Percentiles rank a stretch among this genome's conserved stretches.
phyloP scores from a whole-genome alignment of 1,284 basidiomycete genomes.

The Rhodotorula sp. region DNA sequence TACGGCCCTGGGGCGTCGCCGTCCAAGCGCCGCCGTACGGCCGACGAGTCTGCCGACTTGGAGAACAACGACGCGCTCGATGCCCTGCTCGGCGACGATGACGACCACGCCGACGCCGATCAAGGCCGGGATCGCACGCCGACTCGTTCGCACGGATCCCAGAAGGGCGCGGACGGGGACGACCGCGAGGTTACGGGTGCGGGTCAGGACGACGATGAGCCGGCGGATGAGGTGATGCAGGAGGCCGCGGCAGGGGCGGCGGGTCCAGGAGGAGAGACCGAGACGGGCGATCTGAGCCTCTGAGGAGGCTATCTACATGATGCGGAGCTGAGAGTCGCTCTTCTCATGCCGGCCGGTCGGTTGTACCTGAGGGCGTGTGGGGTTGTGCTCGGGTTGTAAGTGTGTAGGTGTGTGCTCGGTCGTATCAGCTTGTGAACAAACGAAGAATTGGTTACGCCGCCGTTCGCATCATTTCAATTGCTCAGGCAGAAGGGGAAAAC shows the following conservation, averaged over 20 bases:
- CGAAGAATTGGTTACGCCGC: too few relatives aligned
- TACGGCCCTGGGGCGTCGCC: neutral
- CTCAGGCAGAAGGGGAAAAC: too few relatives aligned
- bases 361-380: too few relatives aligned
- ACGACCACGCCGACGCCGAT: neutral
- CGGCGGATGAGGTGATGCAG: neutral
- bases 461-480: too few relatives aligned
- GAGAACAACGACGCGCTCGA: constrained; percentile 5
- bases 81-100: neutral
- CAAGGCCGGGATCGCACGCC: neutral
- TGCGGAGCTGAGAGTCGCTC: neutral
- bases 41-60: neutral
- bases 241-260: neutral
- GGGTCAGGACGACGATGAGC: neutral
- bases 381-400: too few relatives aligned
- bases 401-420: too few relatives aligned
- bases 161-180: neutral
- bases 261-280: neutral
- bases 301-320: neutral
- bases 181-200: neutral
- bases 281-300: constrained; percentile 11
- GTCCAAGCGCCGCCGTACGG: neutral
- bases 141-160: neutral
- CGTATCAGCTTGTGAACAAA: too few relatives aligned
- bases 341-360: neutral